These are phyloP conservation scores for Chaetomium globosum DNA, from an alignment of 2,329 filamentous ascomycete species.

Conservation along the genomic window DNA sequence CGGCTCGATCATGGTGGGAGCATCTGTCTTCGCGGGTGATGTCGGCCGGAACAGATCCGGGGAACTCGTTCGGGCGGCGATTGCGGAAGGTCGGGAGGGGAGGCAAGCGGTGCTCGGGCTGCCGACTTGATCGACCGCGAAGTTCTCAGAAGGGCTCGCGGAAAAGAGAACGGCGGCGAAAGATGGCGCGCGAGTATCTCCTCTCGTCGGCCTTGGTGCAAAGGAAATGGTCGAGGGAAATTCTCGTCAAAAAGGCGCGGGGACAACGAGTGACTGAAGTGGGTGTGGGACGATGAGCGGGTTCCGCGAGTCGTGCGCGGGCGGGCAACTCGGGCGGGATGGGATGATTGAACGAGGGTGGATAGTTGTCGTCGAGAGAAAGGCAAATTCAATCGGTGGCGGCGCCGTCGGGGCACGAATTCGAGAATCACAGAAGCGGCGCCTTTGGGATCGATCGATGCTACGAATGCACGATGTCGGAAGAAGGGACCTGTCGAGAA, in stretches of 20 bases:
- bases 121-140: neutral
- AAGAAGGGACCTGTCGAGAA: slow-evolving; percentile 5
- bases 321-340: neutral
- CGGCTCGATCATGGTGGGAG: slow-evolving; percentile 42
- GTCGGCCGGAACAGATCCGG: slow-evolving; percentile 8
- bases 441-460: slow-evolving; percentile 2
- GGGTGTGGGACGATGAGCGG: neutral
- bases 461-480: slow-evolving; percentile 12
- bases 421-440: neutral
- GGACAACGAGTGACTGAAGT: slow-evolving; percentile 12
- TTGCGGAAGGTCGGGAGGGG: neutral
- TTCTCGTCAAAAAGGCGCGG: neutral
- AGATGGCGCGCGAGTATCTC: neutral
- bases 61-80: slow-evolving; percentile 2
- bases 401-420: slow-evolving; percentile 1
- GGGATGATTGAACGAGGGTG: neutral
- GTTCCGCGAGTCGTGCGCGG: neutral
- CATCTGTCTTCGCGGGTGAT: slow-evolving; percentile 34
- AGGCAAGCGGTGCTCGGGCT: neutral
- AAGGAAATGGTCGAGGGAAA: neutral
- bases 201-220: neutral
- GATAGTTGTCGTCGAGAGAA: neutral
- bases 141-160: neutral
- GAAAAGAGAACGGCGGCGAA: neutral
- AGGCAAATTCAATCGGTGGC: slow-evolving; percentile 9